These are phyloP conservation scores for Hirschioporus abietinus DNA, from an alignment of 768 basidiomycete genomes.

Conservation along the genomic window DNA sequence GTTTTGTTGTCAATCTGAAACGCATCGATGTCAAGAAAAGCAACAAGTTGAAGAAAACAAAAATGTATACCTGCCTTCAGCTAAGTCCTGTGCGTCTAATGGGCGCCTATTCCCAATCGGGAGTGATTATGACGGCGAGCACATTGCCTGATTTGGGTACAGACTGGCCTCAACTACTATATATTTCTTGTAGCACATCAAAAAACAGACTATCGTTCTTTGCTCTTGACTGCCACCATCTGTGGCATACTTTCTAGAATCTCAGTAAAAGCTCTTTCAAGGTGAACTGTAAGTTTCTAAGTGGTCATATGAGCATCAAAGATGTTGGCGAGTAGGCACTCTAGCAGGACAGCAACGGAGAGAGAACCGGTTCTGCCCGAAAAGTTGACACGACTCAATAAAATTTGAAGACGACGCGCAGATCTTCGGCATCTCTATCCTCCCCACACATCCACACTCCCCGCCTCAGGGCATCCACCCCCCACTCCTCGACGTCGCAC, in stretches of 20 bases:
- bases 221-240: too few species aligned
- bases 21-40: slow-evolving; percentile 15
- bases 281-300: neutral
- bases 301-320: neutral
- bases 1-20: slow-evolving; percentile 20
- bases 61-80: neutral
- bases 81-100: neutral
- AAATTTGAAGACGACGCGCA: neutral
- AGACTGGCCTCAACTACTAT: too few species aligned
- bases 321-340: too few species aligned
- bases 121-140: too few species aligned
- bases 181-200: too few species aligned
- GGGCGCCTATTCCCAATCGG: too few species aligned
- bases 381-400: neutral
- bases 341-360: neutral
- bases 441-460: neutral
- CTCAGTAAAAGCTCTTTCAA: too few species aligned
- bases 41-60: neutral
- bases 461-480: neutral
- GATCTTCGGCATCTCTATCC: neutral
- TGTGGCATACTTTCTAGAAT: too few species aligned
- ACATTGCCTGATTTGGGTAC: too few species aligned
- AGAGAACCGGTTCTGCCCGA: neutral
- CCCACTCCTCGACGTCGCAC: neutral
- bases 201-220: too few species aligned